Base-by-base conservation (phyloP, 2,329 filamentous ascomycete species). In the Fusarium verticillioides region DNA sequence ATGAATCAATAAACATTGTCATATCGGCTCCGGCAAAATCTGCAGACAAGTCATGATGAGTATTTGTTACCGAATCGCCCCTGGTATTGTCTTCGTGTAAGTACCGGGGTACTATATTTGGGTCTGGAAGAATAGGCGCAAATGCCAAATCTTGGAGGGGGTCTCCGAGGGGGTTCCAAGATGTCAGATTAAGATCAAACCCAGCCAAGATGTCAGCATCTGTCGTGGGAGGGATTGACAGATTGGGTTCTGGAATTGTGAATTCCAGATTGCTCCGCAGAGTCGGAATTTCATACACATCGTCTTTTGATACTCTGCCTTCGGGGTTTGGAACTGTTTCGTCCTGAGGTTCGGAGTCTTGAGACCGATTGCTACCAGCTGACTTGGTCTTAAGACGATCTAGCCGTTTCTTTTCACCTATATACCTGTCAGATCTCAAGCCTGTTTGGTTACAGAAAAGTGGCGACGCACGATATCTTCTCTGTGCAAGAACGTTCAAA, bases 401-500 rank as follows among this genome's bases (percentile, higher is more conserved):
- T 47, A 77, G 49, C 15, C 81, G 75, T 65, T 82, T 82, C 66
- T 76, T 81, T 64, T 82, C 80, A 26, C 81, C 81, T 82, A 49
- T 30, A 18, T 40, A 4, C 18, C 36, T 47, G 57, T 78, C 10
- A 75, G 56, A 39, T 44, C 10, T 16, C 28, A 23, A 19, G 21
- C 9, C 26, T 13, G 37, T 9, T 36, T 7, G 2, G 4, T 13
- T 21, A 19, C 13, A 23, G 15, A 9, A 32, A 10, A 10, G 8
- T 6, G 23, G 21, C 23, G 18, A 66, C 77, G 75, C 72, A 87
- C 86, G 81, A 62, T 89, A 89, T 80, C 87, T 82, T 50, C 87
- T 82, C 68, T 89, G 87, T 2, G 87, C 87, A 40, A 89, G 78
- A 15, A 89, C 85, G 61, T 88, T 89, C 28, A 89, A 70, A 2